phyloP scores from a whole-genome alignment of 257 asterid genomes.

The Nicotiana paniculata region DNA sequence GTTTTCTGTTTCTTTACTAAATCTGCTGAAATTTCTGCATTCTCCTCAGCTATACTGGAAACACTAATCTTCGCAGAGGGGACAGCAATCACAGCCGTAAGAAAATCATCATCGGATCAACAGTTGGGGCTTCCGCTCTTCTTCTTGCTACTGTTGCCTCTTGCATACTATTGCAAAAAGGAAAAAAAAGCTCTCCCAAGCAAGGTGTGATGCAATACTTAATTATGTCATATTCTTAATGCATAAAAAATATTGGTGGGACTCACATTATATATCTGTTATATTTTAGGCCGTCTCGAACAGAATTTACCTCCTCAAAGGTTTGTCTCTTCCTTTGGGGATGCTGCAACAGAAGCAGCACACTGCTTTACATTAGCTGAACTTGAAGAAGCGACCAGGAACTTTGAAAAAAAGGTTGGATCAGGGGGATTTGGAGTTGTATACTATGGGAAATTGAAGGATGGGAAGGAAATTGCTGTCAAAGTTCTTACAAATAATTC shows the following conservation, averaged over 20 bases:
- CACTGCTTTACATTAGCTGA: constrained; percentile 76
- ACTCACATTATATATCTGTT: constrained; percentile 11
- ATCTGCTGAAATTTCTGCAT: background rate
- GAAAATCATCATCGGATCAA: constrained; percentile 69
- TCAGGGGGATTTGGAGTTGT: constrained; percentile 97
- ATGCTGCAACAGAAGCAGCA: constrained; percentile 69
- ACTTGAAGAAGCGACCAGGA: constrained; percentile 71
- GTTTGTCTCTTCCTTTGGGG: constrained; percentile 45
- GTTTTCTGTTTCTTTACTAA: background rate
- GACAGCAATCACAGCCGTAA: constrained; percentile 33
- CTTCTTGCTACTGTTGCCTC: constrained; percentile 60
- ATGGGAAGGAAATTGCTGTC: constrained; percentile 94
- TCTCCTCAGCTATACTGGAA: constrained; percentile 70
- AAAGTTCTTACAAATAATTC: constrained; percentile 79
- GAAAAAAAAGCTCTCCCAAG: constrained; percentile 36
- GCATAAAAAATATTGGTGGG: constrained; percentile 3
- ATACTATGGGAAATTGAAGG: constrained; percentile 67
- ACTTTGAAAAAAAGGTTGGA: constrained; percentile 75
- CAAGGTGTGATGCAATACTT: constrained; percentile 41
- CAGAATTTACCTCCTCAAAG: constrained; percentile 34
- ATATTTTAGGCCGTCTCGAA: constrained; percentile 36
- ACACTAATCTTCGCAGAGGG: constrained; percentile 46
- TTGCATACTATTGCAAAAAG: constrained; percentile 48
- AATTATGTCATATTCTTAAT: constrained; percentile 1
- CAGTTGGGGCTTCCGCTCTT: constrained; percentile 72